Conservation (phyloP, 352 stramenopile species). For the Phytophthora cajani region DNA sequence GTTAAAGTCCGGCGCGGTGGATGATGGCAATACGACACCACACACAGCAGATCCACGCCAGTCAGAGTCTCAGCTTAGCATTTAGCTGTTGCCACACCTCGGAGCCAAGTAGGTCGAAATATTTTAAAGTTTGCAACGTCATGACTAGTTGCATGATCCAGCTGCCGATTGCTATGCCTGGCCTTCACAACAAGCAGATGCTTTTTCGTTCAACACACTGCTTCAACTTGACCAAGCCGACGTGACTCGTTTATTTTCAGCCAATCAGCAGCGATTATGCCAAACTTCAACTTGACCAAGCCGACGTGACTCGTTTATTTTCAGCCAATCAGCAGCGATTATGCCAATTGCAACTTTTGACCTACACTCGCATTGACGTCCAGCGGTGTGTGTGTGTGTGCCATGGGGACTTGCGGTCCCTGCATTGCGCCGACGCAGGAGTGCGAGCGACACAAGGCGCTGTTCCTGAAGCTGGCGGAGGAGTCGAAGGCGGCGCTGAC, state of each 20-base stretch:
- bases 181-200: too few relatives aligned
- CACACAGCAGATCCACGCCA: too few relatives aligned
- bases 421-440: neutral
- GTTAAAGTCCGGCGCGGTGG: too few relatives aligned
- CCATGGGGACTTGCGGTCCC: neutral
- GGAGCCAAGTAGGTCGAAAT: too few relatives aligned
- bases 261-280: neutral
- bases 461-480: slow-evolving; percentile 7
- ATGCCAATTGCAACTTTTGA: neutral
- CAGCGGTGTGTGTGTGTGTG: neutral
- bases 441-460: slow-evolving; percentile 6
- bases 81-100: too few relatives aligned
- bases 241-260: neutral
- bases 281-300: neutral
- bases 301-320: neutral
- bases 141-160: too few relatives aligned
- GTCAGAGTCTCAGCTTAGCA: too few relatives aligned
- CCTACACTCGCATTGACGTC: neutral
- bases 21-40: too few relatives aligned
- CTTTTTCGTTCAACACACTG: too few relatives aligned
- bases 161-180: too few relatives aligned
- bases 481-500: slow-evolving; percentile 2
- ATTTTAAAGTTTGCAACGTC: too few relatives aligned
- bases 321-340: neutral
- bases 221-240: neutral